Evolutionary conservation across 1,284 basidiomycete species (phyloP).

Genomic region (Ceratobasidium sp.): DNA sequence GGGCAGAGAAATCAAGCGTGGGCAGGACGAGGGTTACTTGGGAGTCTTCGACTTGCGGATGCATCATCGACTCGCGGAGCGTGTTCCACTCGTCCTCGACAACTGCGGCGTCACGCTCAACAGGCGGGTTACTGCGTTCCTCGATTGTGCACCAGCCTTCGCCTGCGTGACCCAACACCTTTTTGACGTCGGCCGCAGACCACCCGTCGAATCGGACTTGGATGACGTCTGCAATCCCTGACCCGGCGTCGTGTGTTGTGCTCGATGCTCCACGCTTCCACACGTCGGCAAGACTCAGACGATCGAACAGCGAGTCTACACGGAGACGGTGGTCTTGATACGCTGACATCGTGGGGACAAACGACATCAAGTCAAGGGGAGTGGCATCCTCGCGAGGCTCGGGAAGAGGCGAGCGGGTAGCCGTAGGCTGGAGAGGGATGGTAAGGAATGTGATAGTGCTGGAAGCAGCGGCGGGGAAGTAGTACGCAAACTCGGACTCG

Average conservation of each 20-base stretch:
- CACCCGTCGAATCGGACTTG: slow-evolving; percentile 30
- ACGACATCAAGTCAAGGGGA: slow-evolving; percentile 27
- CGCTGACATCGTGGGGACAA: slow-evolving; percentile 23
- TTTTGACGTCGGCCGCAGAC: slow-evolving; percentile 30
- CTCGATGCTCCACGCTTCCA: slow-evolving; percentile 32
- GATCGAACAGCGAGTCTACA: slow-evolving; percentile 27
- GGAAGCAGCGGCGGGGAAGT: slow-evolving; percentile 26
- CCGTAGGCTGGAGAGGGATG: slow-evolving; percentile 23
- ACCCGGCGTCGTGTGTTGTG: not conserved
- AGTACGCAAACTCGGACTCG: slow-evolving; percentile 34
- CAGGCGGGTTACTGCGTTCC: slow-evolving; percentile 27
- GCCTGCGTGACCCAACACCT: slow-evolving; percentile 23
- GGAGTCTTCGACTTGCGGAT: not conserved
- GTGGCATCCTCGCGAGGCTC: slow-evolving; percentile 28
- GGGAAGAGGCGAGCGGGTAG: slow-evolving; percentile 20
- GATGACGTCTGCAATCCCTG: slow-evolving; percentile 16
- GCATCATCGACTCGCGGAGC: slow-evolving; percentile 17
- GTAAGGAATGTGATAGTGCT: slow-evolving; percentile 32
- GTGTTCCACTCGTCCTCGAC: slow-evolving; percentile 32
- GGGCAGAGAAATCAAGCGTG: slow-evolving; percentile 30
- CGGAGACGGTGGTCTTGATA: slow-evolving; percentile 24
- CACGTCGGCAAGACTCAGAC: slow-evolving; percentile 12
- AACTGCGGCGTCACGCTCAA: slow-evolving; percentile 23
- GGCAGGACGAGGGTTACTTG: slow-evolving; percentile 30
- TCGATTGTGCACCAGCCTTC: slow-evolving; percentile 33